A percentile compares a stretch with the other conserved stretches of the same genome.
phyloP scores from a whole-genome alignment of 2,329 filamentous ascomycete genomes.

The Fusarium azukiicola region DNA sequence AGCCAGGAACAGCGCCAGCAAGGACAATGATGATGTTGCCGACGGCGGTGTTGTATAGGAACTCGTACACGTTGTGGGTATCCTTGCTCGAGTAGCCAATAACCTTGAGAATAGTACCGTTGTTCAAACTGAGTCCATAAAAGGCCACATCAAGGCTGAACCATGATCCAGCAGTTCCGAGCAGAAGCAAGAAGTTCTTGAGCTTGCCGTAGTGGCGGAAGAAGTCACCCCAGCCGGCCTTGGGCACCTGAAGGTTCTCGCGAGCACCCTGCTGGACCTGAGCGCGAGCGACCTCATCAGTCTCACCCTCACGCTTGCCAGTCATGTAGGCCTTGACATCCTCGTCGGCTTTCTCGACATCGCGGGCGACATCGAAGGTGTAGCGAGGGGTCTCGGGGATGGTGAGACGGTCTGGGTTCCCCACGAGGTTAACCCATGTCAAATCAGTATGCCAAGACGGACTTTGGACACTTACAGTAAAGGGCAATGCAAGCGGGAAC shows the following conservation, averaged over 20 bases:
- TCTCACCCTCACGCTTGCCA: slow-evolving; percentile 80
- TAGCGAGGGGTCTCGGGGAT: slow-evolving; percentile 95
- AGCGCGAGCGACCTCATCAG: slow-evolving; percentile 84
- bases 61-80: too few species aligned
- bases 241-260: slow-evolving; percentile 80
- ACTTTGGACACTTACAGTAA: slow-evolving; percentile 78
- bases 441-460: too few species aligned
- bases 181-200: too few species aligned
- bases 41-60: too few species aligned
- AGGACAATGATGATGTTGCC: too few species aligned
- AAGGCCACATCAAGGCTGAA: too few species aligned
- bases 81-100: too few species aligned
- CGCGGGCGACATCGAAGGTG: slow-evolving; percentile 89
- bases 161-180: too few species aligned
- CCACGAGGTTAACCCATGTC: slow-evolving; percentile 15
- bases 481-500: slow-evolving; percentile 90
- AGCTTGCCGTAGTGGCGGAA: slow-evolving; percentile 83
- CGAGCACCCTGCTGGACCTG: slow-evolving; percentile 75
- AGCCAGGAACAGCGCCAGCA: too few species aligned
- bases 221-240: slow-evolving; percentile 88
- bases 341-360: slow-evolving; percentile 86
- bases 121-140: too few species aligned
- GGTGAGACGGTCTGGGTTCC: slow-evolving; percentile 78
- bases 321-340: slow-evolving; percentile 88
- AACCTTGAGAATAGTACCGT: too few species aligned